Conservation (phyloP, 1,139 yeast genomes). For the Pichia sp. region DNA sequence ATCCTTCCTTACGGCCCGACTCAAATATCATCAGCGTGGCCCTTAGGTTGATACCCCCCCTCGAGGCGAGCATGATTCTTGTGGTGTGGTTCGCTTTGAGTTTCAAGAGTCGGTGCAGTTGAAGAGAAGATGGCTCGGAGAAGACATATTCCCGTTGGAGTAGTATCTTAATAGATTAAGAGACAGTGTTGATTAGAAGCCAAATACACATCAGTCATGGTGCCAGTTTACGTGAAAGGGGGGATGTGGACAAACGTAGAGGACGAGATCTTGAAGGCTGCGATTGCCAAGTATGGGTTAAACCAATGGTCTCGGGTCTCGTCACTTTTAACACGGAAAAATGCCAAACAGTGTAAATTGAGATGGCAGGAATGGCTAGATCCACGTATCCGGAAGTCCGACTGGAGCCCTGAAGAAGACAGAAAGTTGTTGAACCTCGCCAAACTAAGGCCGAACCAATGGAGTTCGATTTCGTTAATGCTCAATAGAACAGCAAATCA, state of each 20-base stretch:
- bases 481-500: constrained; percentile 84
- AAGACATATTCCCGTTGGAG: too few relatives aligned
- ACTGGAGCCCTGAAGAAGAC: constrained; percentile 79
- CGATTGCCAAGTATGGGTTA: constrained; percentile 87
- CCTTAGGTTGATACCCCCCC: too few relatives aligned
- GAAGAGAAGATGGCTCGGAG: too few relatives aligned
- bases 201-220: constrained; percentile 29
- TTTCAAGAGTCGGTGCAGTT: neutral
- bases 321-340: constrained; percentile 75
- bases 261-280: constrained; percentile 85
- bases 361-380: constrained; percentile 89
- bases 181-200: too few relatives aligned
- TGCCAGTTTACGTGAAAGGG: constrained; percentile 77
- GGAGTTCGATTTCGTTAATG: constrained; percentile 82
- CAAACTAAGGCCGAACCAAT: constrained; percentile 79
- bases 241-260: constrained; percentile 82
- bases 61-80: neutral
- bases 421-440: constrained; percentile 63
- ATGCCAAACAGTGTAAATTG: constrained; percentile 88
- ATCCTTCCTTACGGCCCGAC: neutral
- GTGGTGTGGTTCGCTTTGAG: neutral
- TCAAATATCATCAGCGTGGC: neutral
- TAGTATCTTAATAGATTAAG: too few relatives aligned
- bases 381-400: constrained; percentile 60
- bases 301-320: constrained; percentile 95